Evolutionary conservation across 305 asterid species (phyloP).

Genomic region (Fraxinus nigra): DNA sequence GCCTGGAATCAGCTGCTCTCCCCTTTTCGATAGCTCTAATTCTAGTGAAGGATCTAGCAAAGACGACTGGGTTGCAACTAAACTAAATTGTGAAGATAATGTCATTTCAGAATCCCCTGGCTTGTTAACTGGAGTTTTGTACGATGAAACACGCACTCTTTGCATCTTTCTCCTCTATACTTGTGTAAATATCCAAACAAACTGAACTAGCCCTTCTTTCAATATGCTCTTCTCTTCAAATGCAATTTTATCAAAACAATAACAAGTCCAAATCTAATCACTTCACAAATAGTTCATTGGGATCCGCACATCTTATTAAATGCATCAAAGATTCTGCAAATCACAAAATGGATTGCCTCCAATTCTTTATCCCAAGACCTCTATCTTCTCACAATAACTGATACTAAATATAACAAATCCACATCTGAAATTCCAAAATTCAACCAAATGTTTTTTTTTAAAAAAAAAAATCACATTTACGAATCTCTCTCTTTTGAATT

Average conservation of each 20-base stretch:
- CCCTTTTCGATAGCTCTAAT: constrained; percentile 39
- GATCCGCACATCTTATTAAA: neutral
- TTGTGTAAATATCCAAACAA: neutral
- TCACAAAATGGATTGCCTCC: neutral
- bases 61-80: constrained; percentile 27
- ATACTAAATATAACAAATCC: neutral
- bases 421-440: neutral
- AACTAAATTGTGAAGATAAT: constrained; percentile 68
- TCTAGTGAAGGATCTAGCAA: constrained; percentile 46
- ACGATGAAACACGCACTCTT: constrained; percentile 72
- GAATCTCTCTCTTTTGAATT: neutral
- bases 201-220: neutral
- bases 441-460: neutral
- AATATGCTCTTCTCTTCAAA: neutral
- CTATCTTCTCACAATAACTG: neutral
- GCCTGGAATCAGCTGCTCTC: constrained; percentile 75
- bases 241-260: neutral
- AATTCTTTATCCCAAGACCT: neutral
- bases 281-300: neutral
- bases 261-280: neutral
- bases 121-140: constrained; percentile 73
- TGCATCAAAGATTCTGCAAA: neutral
- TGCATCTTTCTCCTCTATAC: constrained; percentile 46
- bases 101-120: constrained; percentile 73
- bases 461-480: neutral